Base-by-base conservation (phyloP, 257 asterid species). In the Eustoma russellianum region DNA sequence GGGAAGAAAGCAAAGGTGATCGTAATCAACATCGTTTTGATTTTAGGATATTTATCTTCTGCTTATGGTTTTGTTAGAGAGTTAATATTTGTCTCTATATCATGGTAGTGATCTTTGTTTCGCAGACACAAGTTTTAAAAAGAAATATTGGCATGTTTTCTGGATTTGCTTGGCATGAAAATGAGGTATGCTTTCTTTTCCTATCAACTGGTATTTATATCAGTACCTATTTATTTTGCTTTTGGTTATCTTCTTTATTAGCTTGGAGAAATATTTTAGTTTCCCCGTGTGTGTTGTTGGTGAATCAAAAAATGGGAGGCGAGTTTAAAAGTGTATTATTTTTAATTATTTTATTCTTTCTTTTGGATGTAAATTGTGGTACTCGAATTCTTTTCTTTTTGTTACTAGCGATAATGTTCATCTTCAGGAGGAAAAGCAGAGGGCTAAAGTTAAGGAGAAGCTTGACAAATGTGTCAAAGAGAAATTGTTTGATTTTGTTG, bases 141-240 rank as follows among this genome's bases (percentile, higher is more conserved):
- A 83, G 71, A 81, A 81, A 90, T 61, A 60, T 90, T 15, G 93
- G 97, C 67, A 82, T 73, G 80, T 90, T 90, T 79, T 90, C 96
- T 70, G 97, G 97, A 60, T 86, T 76, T 75, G 83, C 76, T 40
- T 89, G 97, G 97, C 69, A 49, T 65, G 88, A 85, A 74, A 76
- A 78, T 74, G 95, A 89, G 95, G 97, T 88, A 62, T 13, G 50
- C 41, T 49, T 46, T 34, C 56, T 38, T 1, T 14, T 52, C 46
- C 52, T 15, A 44, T 17, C 51, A 17, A 17, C 43, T 38, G 43
- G 12, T 11, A 2, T 38, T 7, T 38, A 5, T 38, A 38, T 11
- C 7, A 38, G 12, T 38, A 38, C 9, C 9, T 7, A 8, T 11
- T 38, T 10, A 38, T 11, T 8, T 9, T 8, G 43, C 12, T 11